Conservation (phyloP, 2,329 filamentous ascomycete genomes). For the Fusarium equiseti region DNA sequence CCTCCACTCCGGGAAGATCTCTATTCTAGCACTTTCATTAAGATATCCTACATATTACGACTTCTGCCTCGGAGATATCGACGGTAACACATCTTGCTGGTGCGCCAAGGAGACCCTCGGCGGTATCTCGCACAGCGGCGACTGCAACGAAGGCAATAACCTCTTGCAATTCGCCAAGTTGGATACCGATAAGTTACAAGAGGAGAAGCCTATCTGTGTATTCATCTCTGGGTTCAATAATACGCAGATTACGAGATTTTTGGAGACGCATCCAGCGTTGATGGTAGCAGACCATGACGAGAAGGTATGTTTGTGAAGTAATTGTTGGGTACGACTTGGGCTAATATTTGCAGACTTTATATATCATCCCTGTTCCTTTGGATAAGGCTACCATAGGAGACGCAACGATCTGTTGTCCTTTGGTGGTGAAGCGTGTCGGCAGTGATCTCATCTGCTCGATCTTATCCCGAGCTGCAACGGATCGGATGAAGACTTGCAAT, state of each 20-base stretch:
- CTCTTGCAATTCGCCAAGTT: slow-evolving; percentile 14
- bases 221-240: slow-evolving; percentile 6
- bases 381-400: slow-evolving; percentile 19
- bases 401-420: slow-evolving; percentile 11
- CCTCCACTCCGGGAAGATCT: background rate
- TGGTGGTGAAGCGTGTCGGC: slow-evolving; percentile 6
- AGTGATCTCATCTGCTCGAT: slow-evolving; percentile 16
- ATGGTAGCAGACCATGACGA: slow-evolving; percentile 9
- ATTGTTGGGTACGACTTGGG: fast-evolving
- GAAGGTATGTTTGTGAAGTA: background rate
- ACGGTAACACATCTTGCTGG: slow-evolving; percentile 10
- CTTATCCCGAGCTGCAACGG: background rate
- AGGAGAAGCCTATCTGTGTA: slow-evolving; percentile 8
- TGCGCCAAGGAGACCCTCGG: background rate
- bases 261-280: background rate
- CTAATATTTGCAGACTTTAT: background rate
- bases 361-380: slow-evolving; percentile 19
- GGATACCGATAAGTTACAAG: background rate
- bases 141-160: background rate
- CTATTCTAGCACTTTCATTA: background rate
- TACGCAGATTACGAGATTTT: slow-evolving; percentile 6
- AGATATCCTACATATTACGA: slow-evolving; percentile 18
- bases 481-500: background rate
- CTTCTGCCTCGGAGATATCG: slow-evolving; percentile 5
- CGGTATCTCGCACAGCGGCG: slow-evolving; percentile 17